Evolutionary conservation across 2,329 filamentous ascomycete genomes (phyloP).

Genomic region (Verticillium nubilum): DNA sequence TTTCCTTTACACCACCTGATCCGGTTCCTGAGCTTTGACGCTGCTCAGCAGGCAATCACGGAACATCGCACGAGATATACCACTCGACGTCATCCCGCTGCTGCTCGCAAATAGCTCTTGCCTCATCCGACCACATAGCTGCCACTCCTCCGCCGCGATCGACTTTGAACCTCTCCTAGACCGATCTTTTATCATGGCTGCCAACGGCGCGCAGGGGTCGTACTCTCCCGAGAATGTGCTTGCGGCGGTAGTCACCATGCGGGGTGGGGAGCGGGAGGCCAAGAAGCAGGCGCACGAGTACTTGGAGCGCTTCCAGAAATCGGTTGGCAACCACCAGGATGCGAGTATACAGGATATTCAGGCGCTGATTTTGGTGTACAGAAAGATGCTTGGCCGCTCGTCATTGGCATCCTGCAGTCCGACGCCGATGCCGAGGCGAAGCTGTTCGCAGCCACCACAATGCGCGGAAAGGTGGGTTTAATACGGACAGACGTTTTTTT

Average conservation of each 20-base stretch:
- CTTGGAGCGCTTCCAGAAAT: slow-evolving; percentile 95
- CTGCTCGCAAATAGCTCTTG: neutral
- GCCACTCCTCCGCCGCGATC: neutral
- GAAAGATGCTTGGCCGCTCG: slow-evolving; percentile 87
- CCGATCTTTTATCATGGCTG: slow-evolving; percentile 54
- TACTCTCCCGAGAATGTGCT: slow-evolving; percentile 74
- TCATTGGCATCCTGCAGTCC: slow-evolving; percentile 80
- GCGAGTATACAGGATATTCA: neutral
- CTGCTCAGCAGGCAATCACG: neutral
- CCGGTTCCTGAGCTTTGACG: neutral
- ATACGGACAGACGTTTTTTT: neutral
- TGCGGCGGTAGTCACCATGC: slow-evolving; percentile 86
- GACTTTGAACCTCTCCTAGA: neutral
- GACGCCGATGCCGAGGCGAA: slow-evolving; percentile 78
- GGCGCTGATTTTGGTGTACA: slow-evolving; percentile 30
- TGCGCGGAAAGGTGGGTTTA: slow-evolving; percentile 85
- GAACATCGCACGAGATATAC: neutral
- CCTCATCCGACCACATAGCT: neutral
- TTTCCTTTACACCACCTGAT: neutral
- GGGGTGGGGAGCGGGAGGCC: slow-evolving; percentile 71
- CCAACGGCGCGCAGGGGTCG: slow-evolving; percentile 58
- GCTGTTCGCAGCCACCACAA: slow-evolving; percentile 90
- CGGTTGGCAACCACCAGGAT: slow-evolving; percentile 44
- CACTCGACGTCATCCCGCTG: neutral
- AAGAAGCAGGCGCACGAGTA: slow-evolving; percentile 91